Conservation (phyloP, 306 rosid species). For the Luffa acutangula region DNA sequence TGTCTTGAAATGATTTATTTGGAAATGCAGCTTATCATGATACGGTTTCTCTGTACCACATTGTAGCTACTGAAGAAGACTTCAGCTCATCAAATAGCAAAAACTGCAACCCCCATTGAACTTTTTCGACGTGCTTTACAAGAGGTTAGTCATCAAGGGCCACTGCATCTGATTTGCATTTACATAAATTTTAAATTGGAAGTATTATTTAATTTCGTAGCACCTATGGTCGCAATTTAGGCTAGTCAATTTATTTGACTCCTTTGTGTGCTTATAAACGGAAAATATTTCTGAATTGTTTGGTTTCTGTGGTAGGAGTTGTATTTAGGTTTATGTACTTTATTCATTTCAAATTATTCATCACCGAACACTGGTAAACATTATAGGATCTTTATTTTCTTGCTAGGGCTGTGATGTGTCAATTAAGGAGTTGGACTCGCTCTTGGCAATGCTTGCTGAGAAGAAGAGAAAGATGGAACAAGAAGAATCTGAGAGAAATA, state of each 20-base stretch:
- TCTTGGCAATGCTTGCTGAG: constrained; percentile 64
- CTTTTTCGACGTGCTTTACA: constrained; percentile 68
- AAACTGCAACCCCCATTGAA: constrained; percentile 74
- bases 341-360: background rate
- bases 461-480: constrained; percentile 98
- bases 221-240: background rate
- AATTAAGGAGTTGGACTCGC: constrained; percentile 74
- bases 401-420: constrained; percentile 86
- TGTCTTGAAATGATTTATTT: constrained; percentile 35
- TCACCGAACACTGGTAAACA: background rate
- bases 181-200: background rate
- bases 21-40: constrained; percentile 60
- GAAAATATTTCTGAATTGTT: background rate
- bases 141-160: constrained; percentile 40
- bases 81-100: constrained; percentile 67
- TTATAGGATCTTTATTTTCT: background rate
- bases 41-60: constrained; percentile 41
- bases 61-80: constrained; percentile 92
- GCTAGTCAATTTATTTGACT: background rate
- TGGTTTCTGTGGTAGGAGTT: background rate
- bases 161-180: background rate
- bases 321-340: background rate
- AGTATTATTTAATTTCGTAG: background rate
- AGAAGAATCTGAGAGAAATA: constrained; percentile 93
- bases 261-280: background rate